Base-by-base conservation (phyloP, 2,329 filamentous ascomycete genomes). In the Thielaviopsis punctulata region DNA sequence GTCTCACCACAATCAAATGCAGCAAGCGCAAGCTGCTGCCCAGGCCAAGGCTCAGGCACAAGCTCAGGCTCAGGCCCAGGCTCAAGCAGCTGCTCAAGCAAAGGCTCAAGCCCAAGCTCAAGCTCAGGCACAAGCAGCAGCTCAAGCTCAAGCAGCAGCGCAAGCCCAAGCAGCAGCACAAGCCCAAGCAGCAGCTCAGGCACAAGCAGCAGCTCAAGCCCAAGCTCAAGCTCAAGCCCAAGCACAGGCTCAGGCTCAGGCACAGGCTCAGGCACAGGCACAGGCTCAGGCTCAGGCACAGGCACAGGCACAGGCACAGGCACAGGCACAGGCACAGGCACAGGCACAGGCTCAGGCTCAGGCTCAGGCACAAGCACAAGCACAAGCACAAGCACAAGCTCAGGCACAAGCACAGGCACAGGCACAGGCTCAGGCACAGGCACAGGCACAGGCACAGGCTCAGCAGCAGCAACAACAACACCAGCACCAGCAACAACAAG, bases 251-350 rank as follows among this genome's bases (percentile, higher is more conserved):
- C 39, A 44, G 23, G 41, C 48, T n/a, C 52, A 56, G 23, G 48
- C 50, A 41, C 45, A 48, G 8, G 39, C 43, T 3, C 49, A 52
- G 22, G 52, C 53, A 18, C 55, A 57, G 13, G 52, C 51, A 9
- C 52, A 54, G 13, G 46, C 47, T 10, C 44, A 48, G 13, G 55
- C 56, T 13, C 55, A 55, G 23, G 48, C 49, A 6, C 57, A 57
- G n/a, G 58, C 58, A 21, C 53, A 61, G n/a, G 65, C 68, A 49
- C 68, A 69, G 58, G 63, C 65, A 22, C 68, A 68, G 49, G 51
- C 60, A 53, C 58, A 61, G 63, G 44, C 59, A 4, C 44, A 45
- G 53, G 23, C 57, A 57, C 15, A 36, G 8, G 46, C 19, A 1
- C 25, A 49, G 33, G 51, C 51, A 2, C 51, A 53, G 47, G 33